These are phyloP conservation scores for Phyllosticta citribraziliensis DNA, from an alignment of 2,329 filamentous ascomycete species.

Conservation along the genomic window DNA sequence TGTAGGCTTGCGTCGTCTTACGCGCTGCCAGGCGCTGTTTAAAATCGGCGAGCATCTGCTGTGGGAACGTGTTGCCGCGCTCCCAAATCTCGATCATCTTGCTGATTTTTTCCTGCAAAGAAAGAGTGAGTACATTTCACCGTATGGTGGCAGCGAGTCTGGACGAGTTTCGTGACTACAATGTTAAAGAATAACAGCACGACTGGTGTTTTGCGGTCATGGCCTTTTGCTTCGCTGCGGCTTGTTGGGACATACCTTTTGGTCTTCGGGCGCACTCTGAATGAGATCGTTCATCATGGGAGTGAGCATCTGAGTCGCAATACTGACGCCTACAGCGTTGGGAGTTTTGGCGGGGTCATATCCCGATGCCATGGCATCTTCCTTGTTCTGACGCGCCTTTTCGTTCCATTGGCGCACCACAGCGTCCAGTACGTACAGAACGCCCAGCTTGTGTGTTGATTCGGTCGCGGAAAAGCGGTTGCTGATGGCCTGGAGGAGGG, in stretches of 20 bases:
- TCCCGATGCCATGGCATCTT: conserved; percentile 71
- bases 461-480: conserved; percentile 95
- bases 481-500: conserved; percentile 91
- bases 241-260: conserved; percentile 69
- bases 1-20: neutral
- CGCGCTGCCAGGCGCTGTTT: conserved; percentile 42
- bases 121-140: conserved; percentile 2
- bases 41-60: conserved; percentile 68
- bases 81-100: conserved; percentile 98
- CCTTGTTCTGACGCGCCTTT: conserved; percentile 77
- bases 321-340: conserved; percentile 44
- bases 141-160: neutral
- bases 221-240: neutral
- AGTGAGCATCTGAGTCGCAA: conserved; percentile 86
- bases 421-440: conserved; percentile 99
- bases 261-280: conserved; percentile 76
- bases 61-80: conserved; percentile 83
- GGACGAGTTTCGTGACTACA: neutral
- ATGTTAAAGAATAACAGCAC: conserved; percentile 19
- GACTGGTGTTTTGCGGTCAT: neutral
- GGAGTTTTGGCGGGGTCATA: conserved; percentile 6
- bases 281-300: conserved; percentile 93
- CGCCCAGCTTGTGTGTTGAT: conserved; percentile 92
- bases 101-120: conserved; percentile 71
- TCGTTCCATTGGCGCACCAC: conserved; percentile 99